phyloP scores from a whole-genome alignment of 345 rosid species.

The Garcia nutans region DNA sequence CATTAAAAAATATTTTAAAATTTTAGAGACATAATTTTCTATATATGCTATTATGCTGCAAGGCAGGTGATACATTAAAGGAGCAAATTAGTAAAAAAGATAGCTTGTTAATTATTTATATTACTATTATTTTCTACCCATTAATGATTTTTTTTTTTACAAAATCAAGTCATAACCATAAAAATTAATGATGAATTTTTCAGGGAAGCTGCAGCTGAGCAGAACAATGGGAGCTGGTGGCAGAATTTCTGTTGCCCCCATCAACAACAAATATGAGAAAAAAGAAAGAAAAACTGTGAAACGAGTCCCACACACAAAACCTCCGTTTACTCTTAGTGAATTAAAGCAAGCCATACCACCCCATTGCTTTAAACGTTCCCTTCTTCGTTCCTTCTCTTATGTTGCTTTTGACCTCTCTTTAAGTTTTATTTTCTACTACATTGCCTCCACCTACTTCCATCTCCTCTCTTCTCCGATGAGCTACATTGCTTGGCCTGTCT shows the following conservation, averaged over 20 bases:
- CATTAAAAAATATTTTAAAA: too few relatives aligned
- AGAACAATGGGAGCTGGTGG: slow-evolving; percentile 83
- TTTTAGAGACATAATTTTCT: too few relatives aligned
- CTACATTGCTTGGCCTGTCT: slow-evolving; percentile 71
- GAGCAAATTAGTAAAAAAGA: too few relatives aligned
- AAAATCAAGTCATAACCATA: too few relatives aligned
- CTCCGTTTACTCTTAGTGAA: slow-evolving; percentile 67
- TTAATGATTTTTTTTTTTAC: too few relatives aligned
- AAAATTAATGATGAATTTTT: background rate
- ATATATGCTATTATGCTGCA: too few relatives aligned
- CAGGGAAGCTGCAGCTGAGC: background rate
- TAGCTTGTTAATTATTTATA: too few relatives aligned
- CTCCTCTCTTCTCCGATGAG: slow-evolving; percentile 56
- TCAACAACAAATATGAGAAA: slow-evolving; percentile 34
- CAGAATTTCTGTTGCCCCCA: slow-evolving; percentile 49
- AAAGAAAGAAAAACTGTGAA: slow-evolving; percentile 18
- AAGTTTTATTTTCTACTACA: slow-evolving; percentile 51
- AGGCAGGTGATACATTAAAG: too few relatives aligned
- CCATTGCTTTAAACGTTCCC: slow-evolving; percentile 84
- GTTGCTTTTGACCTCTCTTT: slow-evolving; percentile 53
- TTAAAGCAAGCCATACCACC: slow-evolving; percentile 85
- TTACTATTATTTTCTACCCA: too few relatives aligned
- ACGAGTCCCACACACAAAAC: slow-evolving; percentile 62
- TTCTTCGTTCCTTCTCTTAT: slow-evolving; percentile 72
- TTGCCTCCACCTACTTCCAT: slow-evolving; percentile 55